These are phyloP conservation scores for Neonectria faginata DNA, from an alignment of 2,329 filamentous ascomycete genomes.

Conservation along the genomic window DNA sequence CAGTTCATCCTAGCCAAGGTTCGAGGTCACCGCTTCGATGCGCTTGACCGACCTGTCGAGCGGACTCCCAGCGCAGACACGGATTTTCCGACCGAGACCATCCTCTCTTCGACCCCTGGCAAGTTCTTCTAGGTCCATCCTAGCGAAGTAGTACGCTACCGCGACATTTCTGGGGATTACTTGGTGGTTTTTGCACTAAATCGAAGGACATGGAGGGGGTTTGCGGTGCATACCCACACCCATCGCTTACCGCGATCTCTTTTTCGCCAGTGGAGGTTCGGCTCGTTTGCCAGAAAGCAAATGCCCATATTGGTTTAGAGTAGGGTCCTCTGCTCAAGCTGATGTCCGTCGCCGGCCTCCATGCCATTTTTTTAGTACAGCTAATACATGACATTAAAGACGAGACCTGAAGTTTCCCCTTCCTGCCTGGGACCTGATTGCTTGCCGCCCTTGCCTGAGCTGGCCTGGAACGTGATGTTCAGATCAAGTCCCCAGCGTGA, in stretches of 20 bases:
- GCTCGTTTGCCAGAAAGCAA: constrained; percentile 20
- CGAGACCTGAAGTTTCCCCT: constrained; percentile 7
- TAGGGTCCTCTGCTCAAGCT: constrained; percentile 31
- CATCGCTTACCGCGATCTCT: background rate
- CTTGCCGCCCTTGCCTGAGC: too few relatives aligned
- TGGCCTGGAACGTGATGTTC: too few relatives aligned
- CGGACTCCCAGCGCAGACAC: constrained; percentile 47
- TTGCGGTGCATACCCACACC: too few relatives aligned
- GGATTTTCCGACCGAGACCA: constrained; percentile 42
- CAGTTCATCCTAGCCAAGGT: constrained; percentile 69
- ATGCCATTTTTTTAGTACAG: constrained; percentile 47
- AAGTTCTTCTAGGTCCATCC: constrained; percentile 64
- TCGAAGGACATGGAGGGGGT: background rate
- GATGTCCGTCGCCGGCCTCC: constrained; percentile 37
- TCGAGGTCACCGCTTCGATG: constrained; percentile 73
- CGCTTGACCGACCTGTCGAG: constrained; percentile 67
- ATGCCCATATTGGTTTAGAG: constrained; percentile 37
- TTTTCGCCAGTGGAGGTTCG: background rate
- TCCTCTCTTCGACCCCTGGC: constrained; percentile 55
- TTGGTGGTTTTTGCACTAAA: background rate
- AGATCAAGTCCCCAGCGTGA: too few relatives aligned
- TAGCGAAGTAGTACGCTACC: constrained; percentile 24
- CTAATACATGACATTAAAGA: too few relatives aligned
- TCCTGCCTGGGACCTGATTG: too few relatives aligned
- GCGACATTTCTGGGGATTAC: constrained; percentile 11